Evolutionary conservation across 768 basidiomycete genomes (phyloP).

Genomic region (Tremella fuciformis): DNA sequence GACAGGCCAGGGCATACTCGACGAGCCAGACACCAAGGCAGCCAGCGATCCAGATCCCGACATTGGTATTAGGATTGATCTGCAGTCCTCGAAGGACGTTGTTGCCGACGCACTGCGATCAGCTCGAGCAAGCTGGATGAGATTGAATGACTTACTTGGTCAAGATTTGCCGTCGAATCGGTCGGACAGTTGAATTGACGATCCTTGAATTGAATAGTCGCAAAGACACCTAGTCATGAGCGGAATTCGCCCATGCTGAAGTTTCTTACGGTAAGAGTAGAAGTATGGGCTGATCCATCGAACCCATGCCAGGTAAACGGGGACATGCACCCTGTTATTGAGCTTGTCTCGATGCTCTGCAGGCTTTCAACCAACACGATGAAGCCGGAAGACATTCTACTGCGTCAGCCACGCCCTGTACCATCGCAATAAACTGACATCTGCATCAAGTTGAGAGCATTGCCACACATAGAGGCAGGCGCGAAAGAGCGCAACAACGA

Average conservation of each 20-base stretch:
- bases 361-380: conserved; percentile 25
- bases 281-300: conserved; percentile 54
- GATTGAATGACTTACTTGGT: conserved; percentile 14
- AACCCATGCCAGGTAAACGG: conserved; percentile 53
- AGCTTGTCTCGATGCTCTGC: conserved; percentile 22
- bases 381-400: conserved; percentile 40
- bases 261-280: conserved; percentile 51
- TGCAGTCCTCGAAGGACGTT: conserved; percentile 53
- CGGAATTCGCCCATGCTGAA: neutral
- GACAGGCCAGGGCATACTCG: conserved; percentile 43
- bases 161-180: conserved; percentile 34
- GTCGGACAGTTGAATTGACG: conserved; percentile 46
- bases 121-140: neutral
- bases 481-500: conserved; percentile 35
- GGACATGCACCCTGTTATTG: conserved; percentile 31
- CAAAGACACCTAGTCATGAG: conserved; percentile 41
- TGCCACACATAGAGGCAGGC: conserved; percentile 32
- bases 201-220: conserved; percentile 53
- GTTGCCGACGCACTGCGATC: conserved; percentile 51
- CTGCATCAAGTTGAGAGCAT: conserved; percentile 37
- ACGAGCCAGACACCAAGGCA: conserved; percentile 47
- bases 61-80: conserved; percentile 39
- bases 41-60: conserved; percentile 43
- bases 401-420: neutral
- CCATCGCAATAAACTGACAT: conserved; percentile 18